phyloP scores from a whole-genome alignment of 2,329 filamentous ascomycete species.

The Pestalotiopsis sp. region DNA sequence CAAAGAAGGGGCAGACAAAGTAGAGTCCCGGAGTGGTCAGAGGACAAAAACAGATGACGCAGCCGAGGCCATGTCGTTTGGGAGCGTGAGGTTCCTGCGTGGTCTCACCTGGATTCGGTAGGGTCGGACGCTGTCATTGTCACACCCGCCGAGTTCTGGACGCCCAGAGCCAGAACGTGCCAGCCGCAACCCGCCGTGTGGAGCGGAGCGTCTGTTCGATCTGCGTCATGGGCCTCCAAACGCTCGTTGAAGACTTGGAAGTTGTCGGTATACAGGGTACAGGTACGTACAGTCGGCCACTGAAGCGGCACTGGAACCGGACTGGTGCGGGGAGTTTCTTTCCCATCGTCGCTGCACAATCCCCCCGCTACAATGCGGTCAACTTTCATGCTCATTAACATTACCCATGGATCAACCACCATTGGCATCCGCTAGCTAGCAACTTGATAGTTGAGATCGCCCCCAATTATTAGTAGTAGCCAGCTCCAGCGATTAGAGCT shows the following conservation, averaged over 20 bases:
- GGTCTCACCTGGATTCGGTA: slow-evolving; percentile 7
- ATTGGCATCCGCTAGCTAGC: not conserved
- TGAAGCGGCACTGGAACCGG: not conserved
- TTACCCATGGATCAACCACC: not conserved
- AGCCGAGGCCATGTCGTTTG: not conserved
- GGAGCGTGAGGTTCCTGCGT: not conserved
- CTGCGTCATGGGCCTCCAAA: not conserved
- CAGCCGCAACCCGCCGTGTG: not conserved
- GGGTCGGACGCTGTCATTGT: not conserved
- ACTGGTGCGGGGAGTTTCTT: not conserved
- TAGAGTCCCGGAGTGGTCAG: not conserved
- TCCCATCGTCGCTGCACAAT: not conserved
- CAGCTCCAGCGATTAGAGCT: slow-evolving; percentile 6
- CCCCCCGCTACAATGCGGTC: not conserved
- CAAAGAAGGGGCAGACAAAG: not conserved
- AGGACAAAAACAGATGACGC: slow-evolving; percentile 11
- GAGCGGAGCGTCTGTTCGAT: not conserved
- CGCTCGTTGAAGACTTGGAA: not conserved
- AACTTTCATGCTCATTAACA: not conserved
- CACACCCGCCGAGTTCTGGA: not conserved
- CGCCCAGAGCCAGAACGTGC: not conserved
- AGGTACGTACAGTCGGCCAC: not conserved
- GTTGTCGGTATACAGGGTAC: not conserved
- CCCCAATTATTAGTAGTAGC: not conserved
- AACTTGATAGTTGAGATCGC: not conserved